These are phyloP conservation scores for Globisporangium middletonii DNA, from an alignment of 352 stramenopile genomes.

Conservation along the genomic window DNA sequence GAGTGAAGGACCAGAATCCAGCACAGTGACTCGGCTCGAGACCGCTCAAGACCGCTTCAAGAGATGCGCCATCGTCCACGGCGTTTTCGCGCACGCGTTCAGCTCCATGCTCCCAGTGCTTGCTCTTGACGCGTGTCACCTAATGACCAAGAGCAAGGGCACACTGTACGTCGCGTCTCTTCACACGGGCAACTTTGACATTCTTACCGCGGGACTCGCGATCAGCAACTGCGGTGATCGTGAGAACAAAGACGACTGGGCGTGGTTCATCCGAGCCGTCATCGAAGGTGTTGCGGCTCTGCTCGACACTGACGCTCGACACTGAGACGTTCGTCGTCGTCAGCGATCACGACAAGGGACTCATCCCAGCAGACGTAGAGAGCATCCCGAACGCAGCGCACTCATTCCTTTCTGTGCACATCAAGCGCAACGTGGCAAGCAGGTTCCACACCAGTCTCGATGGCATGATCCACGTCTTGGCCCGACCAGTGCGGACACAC, in stretches of 20 bases:
- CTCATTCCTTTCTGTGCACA: neutral
- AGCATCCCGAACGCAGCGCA: neutral
- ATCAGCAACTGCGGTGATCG: neutral
- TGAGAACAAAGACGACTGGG: slow-evolving; percentile 2
- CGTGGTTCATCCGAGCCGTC: neutral
- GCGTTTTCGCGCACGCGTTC: neutral
- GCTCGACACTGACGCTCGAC: no score
- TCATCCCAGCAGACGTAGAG: neutral
- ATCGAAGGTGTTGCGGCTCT: neutral
- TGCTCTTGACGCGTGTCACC: neutral
- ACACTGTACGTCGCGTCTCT: neutral
- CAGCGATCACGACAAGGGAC: neutral
- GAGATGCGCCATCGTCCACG: neutral
- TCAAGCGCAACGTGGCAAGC: neutral
- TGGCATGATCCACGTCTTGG: neutral
- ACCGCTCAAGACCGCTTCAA: neutral
- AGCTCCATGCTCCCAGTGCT: neutral
- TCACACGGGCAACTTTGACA: neutral
- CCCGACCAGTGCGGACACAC: neutral
- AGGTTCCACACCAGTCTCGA: neutral
- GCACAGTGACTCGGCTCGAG: no score
- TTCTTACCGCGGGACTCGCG: neutral
- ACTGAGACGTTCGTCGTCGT: neutral
- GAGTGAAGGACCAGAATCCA: no score
- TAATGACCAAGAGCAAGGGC: neutral